Evolutionary conservation across 371 early-diverging fungal species (phyloP).

Genomic region (Lichtheimia ornata): DNA sequence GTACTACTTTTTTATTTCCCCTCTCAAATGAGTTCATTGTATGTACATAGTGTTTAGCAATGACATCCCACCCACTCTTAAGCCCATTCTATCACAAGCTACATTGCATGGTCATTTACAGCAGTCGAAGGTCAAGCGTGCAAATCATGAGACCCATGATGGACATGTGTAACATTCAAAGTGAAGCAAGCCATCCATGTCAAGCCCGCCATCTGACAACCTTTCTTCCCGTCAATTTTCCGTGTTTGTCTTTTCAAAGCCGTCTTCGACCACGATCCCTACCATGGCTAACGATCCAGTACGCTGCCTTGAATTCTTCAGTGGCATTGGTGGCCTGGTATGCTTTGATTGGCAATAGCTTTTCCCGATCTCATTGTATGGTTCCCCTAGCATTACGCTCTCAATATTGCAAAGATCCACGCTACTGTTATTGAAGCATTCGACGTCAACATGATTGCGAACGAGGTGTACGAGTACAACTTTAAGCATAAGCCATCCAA

Average conservation of each 20-base stretch:
- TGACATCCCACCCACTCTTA: too few species aligned
- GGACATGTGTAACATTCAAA: too few species aligned
- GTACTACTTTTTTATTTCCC: too few species aligned
- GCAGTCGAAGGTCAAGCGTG: too few species aligned
- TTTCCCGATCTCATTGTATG: neutral
- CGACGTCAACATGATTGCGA: conserved; percentile 76
- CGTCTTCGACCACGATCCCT: neutral
- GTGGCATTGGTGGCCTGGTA: conserved; percentile 78
- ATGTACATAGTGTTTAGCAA: too few species aligned
- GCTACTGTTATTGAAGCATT: conserved; percentile 61
- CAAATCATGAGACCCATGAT: too few species aligned
- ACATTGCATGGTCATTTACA: too few species aligned
- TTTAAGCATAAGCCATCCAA: conserved; percentile 59
- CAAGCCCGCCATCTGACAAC: neutral
- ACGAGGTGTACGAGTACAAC: conserved; percentile 67
- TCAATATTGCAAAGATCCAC: conserved; percentile 52
- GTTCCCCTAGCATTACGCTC: conserved; percentile 56
- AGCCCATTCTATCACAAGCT: too few species aligned
- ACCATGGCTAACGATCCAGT: conserved; percentile 22
- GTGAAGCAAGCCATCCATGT: too few species aligned
- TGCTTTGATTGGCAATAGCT: neutral
- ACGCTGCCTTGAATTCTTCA: conserved; percentile 74
- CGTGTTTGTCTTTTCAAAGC: neutral
- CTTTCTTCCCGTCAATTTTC: neutral
- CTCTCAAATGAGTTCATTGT: too few species aligned